These are phyloP conservation scores for Boletellus sp. DNA, from an alignment of 768 basidiomycete genomes.

Conservation along the genomic window DNA sequence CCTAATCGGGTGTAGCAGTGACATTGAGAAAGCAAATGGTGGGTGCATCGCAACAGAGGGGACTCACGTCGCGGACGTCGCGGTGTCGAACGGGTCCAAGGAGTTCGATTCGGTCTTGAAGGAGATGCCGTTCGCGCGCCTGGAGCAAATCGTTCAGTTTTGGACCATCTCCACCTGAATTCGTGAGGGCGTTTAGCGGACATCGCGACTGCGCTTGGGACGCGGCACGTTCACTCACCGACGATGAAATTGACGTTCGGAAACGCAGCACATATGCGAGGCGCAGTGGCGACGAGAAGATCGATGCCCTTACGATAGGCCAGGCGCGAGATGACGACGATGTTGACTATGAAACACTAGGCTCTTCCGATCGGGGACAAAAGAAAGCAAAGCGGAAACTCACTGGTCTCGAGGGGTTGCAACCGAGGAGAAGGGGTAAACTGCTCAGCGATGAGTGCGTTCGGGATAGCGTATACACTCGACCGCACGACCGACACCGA, in stretches of 20 bases:
- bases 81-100: constrained; percentile 77
- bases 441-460: constrained; percentile 81
- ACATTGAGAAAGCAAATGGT: not conserved
- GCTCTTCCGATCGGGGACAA: not conserved
- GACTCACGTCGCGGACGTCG: constrained; percentile 75
- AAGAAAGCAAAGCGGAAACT: constrained; percentile 15
- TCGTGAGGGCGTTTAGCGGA: not conserved
- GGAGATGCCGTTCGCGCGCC: constrained; percentile 85
- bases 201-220: not conserved
- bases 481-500: constrained; percentile 44
- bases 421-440: constrained; percentile 63
- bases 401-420: constrained; percentile 54
- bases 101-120: constrained; percentile 91
- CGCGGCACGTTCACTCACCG: constrained; percentile 39
- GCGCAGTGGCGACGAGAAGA: constrained; percentile 87
- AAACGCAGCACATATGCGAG: constrained; percentile 80
- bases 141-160: constrained; percentile 93
- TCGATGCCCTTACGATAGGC: constrained; percentile 97
- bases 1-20: constrained; percentile 38
- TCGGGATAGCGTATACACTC: constrained; percentile 90
- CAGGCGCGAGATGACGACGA: constrained; percentile 85
- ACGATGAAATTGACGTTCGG: constrained; percentile 87
- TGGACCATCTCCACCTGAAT: constrained; percentile 88
- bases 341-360: constrained; percentile 58
- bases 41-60: rapidly evolving